A percentile compares a stretch with the other conserved stretches of the same genome.
phyloP scores from a whole-genome alignment of 441 rosid species.

The Brassica hybrid region DNA sequence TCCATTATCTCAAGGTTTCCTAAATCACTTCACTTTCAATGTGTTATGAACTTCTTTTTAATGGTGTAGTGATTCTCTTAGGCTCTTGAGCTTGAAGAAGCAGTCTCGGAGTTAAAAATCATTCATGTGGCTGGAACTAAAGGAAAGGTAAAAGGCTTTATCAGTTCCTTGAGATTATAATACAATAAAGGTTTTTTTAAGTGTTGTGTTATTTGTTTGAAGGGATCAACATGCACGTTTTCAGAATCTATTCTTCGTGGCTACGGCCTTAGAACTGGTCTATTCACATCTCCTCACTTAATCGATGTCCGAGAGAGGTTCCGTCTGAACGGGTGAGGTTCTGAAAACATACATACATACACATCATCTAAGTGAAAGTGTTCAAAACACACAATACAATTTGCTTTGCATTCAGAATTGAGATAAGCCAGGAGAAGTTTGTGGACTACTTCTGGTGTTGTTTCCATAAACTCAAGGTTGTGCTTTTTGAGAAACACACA shows the following conservation, averaged over 20 bases:
- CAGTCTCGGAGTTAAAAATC: conserved; percentile 71
- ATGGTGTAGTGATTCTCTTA: conserved; percentile 16
- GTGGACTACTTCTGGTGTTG: conserved; percentile 98
- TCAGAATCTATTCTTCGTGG: conserved; percentile 81
- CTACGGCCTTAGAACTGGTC: conserved; percentile 86
- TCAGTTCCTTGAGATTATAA: conserved; percentile 6
- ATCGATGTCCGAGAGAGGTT: conserved; percentile 92
- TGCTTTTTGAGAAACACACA: not conserved
- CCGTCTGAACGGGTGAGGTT: conserved; percentile 80
- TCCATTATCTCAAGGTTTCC: conserved; percentile 71
- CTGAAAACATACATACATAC: not conserved
- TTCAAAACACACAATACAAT: not conserved
- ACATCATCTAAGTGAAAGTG: not conserved
- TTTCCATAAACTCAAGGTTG: conserved; percentile 75
- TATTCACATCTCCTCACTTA: conserved; percentile 95
- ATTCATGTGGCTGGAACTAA: conserved; percentile 97
- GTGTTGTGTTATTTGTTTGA: not conserved
- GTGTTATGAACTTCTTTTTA: conserved; percentile 29
- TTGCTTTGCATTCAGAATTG: conserved; percentile 54
- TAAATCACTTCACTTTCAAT: not conserved
- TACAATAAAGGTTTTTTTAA: conserved; percentile 23
- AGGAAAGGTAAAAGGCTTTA: conserved; percentile 67
- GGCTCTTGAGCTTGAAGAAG: conserved; percentile 81
- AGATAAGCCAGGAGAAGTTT: conserved; percentile 82
- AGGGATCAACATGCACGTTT: conserved; percentile 94